Conservation (phyloP, 1,139 yeast species). For the Meyerozyma elateridarum region DNA sequence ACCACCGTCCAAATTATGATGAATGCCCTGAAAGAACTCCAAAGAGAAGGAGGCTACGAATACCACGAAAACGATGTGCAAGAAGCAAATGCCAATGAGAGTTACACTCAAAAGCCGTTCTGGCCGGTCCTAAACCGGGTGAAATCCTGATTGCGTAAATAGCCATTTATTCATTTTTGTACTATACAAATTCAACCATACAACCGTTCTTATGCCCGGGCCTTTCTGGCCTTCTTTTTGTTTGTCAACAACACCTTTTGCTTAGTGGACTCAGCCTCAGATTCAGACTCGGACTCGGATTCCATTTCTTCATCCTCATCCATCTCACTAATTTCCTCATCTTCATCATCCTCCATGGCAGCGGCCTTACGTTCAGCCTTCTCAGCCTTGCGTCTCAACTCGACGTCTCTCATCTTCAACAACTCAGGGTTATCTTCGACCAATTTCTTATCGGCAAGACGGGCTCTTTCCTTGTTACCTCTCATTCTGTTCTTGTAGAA, state of each 20-base stretch:
- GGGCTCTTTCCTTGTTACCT: slow-evolving; percentile 86
- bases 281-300: slow-evolving; percentile 37
- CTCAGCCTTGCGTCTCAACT: slow-evolving; percentile 76
- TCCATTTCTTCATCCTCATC: slow-evolving; percentile 40
- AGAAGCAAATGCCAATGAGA: slow-evolving; percentile 1
- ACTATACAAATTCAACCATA: slow-evolving; percentile 4
- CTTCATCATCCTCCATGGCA: slow-evolving; percentile 42
- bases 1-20: slow-evolving; percentile 12
- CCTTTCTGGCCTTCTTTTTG: slow-evolving; percentile 24
- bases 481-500: slow-evolving; percentile 99
- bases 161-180: not conserved
- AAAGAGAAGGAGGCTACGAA: slow-evolving; percentile 3
- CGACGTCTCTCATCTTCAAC: slow-evolving; percentile 89
- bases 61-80: not conserved
- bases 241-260: slow-evolving; percentile 22
- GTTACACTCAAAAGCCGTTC: slow-evolving; percentile 11
- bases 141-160: slow-evolving; percentile 1
- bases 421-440: slow-evolving; percentile 86
- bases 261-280: slow-evolving; percentile 21
- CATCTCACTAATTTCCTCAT: slow-evolving; percentile 17
- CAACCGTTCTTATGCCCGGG: slow-evolving; percentile 4
- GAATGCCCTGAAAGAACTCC: slow-evolving; percentile 9
- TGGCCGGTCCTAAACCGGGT: slow-evolving; percentile 12
- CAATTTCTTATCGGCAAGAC: slow-evolving; percentile 81
- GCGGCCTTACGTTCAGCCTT: slow-evolving; percentile 58